Evolutionary conservation across 495 filamentous ascomycete species (phyloP).

Genomic region (Hypoxylon cercidicola): DNA sequence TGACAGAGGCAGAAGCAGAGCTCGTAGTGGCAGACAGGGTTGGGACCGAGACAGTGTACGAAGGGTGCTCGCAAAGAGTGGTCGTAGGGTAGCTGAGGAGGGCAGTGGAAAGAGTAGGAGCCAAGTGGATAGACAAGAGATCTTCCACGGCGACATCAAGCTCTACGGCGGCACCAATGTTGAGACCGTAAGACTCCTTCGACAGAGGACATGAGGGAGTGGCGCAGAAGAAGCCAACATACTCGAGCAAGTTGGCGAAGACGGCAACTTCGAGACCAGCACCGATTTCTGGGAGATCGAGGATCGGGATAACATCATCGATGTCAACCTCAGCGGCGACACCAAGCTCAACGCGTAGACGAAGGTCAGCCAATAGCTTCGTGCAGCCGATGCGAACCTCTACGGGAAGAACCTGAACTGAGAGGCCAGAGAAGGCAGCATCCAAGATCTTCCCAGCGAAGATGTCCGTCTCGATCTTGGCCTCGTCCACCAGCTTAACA

Average conservation of each 20-base stretch:
- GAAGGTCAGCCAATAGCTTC: slow-evolving; percentile 45
- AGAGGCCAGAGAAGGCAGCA: slow-evolving; percentile 42
- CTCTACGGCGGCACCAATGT: slow-evolving; percentile 50
- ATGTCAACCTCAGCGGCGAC: slow-evolving; percentile 41
- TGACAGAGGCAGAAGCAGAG: not conserved
- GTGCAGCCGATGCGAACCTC: slow-evolving; percentile 48
- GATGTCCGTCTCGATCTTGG: slow-evolving; percentile 51
- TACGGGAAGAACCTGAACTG: slow-evolving; percentile 46
- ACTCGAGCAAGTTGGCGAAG: slow-evolving; percentile 55
- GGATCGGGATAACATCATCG: slow-evolving; percentile 41
- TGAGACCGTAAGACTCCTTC: slow-evolving; percentile 51
- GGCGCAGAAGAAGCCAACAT: slow-evolving; percentile 51
- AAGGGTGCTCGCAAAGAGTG: slow-evolving; percentile 46
- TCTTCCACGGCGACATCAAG: slow-evolving; percentile 50
- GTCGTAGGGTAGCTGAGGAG: slow-evolving; percentile 49
- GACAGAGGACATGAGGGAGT: slow-evolving; percentile 43
- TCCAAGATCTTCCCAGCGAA: slow-evolving; percentile 53
- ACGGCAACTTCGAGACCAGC: slow-evolving; percentile 54
- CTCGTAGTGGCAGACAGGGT: slow-evolving; percentile 19
- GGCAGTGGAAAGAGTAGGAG: slow-evolving; percentile 52
- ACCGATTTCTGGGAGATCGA: slow-evolving; percentile 47
- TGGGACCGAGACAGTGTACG: slow-evolving; percentile 35
- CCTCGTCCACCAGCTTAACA: slow-evolving; percentile 51
- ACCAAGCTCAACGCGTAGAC: slow-evolving; percentile 46
- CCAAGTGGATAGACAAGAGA: slow-evolving; percentile 47